Base-by-base conservation (phyloP, 1,284 basidiomycete genomes). In the Agaricales sp. region DNA sequence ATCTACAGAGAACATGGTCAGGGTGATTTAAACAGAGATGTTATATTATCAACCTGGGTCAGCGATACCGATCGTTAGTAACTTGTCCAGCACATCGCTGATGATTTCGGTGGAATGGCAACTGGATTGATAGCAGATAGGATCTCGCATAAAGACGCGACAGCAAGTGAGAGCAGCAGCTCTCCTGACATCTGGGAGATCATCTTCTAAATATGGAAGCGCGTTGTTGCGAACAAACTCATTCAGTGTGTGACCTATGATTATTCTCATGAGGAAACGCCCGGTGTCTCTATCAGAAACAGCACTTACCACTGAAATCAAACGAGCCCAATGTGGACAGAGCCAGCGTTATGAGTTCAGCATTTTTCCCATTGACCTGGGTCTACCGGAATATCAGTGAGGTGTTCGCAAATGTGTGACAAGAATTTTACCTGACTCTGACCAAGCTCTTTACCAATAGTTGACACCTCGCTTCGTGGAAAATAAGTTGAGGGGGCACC, bases 21-120 rank as follows among this genome's bases (percentile, higher is more conserved):
- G 45, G 21, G 45, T 19, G 30, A 50, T 45, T 49, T n/a, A 50
- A 39, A 24, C 11, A 18, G 13, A 16, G 20, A 18, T n/a, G 14
- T 21, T 20, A n/a, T 6, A 48, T 4, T 8, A 68, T 51, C n/a
- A 58, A 91, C 91, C 89, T 53, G 95, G 92, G 71, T 99, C 96
- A 16, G 96, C 95, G 50, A 99, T 96, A 13, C 90, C 96, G 30
- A 98, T 92, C 0, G 92, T 96, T 54, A 99, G 70, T 14, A 99
- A 75, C 68, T 99, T 99, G 64, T 98, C 94, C 41, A 99, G 75
- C 16, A 99, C 94, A 57, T 99, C 96, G 63, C 92, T 94, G 61
- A 99, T 95, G 52, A 99, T 87, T 62, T 98, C 93, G 53, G 97
- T 95, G 3, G 95, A 92, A 63, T 98, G 92, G 60, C 87, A 92